Base-by-base conservation (phyloP, 495 filamentous ascomycete species). In the Hypoxylon lenormandii region DNA sequence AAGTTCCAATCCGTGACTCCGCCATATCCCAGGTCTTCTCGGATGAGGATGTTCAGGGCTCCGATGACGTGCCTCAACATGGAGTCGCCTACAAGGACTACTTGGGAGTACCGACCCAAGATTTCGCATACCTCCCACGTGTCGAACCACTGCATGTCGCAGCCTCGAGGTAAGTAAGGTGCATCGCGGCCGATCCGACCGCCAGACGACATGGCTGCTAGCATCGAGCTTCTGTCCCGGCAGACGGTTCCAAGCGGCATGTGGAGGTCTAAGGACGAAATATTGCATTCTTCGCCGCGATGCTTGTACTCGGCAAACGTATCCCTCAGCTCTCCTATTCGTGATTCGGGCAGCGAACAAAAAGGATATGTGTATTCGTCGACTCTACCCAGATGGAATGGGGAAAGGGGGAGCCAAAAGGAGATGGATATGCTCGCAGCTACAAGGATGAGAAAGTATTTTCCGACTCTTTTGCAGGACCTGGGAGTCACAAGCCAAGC, bases 1-100 rank as follows among this genome's bases (percentile, higher is more conserved):
- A 85, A 85, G 54, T 85, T 85, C 83, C 83, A 85, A 69, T 84
- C 76, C 5, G 83, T 85, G 10, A 85, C 83, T 45, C 81, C 83
- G 19, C 83, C 83, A 49, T 83, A 85, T 23, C 83, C 83, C 49
- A 85, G 51, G 68, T 85, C 80, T 66, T 82, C 80, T 19, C 83
- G 74, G 33, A 85, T 62, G 30, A 85, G 57, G 21, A 85, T 79
- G 59, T 85, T 85, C 51, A 85, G 69, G 36, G 81, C 82, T 11
- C 83, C 83, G 46, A 85, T 80, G 12, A 85, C 77, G 69, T 85
- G 83, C 48, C 83, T 77, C 63, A 85, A 74, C 83, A 85, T 85
- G 40, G 81, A 84, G 66, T 85, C 83, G 22, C 83, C 83, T 16
- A 82, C 64, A 15, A 85, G 70, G 36, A 84, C 73, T 42, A 85